These are phyloP conservation scores for Lagenaria siceraria DNA, from an alignment of 306 rosid species.

Conservation along the genomic window DNA sequence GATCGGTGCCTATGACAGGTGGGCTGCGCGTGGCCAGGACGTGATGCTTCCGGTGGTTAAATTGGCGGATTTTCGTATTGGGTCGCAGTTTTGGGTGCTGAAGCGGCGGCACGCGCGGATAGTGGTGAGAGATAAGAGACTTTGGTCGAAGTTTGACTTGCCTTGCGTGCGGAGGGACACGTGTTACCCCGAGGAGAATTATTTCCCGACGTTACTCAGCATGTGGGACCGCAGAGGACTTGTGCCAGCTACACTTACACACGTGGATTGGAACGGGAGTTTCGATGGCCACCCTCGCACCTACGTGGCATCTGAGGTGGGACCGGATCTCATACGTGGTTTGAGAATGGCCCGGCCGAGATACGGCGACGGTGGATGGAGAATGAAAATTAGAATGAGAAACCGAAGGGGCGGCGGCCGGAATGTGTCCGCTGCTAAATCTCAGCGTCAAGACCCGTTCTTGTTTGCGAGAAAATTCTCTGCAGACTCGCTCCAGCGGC, in stretches of 20 bases:
- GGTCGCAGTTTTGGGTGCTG: conserved; percentile 67
- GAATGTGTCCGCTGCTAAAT: not conserved
- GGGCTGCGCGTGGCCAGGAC: conserved; percentile 61
- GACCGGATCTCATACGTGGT: conserved; percentile 18
- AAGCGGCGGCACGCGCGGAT: conserved; percentile 62
- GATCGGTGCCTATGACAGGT: conserved; percentile 18
- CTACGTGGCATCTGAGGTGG: conserved; percentile 30
- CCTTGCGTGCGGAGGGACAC: conserved; percentile 33
- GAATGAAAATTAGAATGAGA: not conserved
- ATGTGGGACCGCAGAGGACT: conserved; percentile 39
- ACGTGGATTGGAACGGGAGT: conserved; percentile 48
- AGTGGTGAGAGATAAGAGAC: conserved; percentile 23
- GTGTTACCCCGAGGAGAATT: conserved; percentile 65
- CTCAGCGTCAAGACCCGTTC: conserved; percentile 29
- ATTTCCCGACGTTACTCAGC: conserved; percentile 60
- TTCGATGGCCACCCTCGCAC: conserved; percentile 51
- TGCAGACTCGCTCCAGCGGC: conserved; percentile 23
- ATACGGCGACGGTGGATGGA: conserved; percentile 32
- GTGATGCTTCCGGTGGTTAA: conserved; percentile 51
- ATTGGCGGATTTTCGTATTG: conserved; percentile 43
- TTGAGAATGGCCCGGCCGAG: conserved; percentile 29
- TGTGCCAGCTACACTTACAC: conserved; percentile 61
- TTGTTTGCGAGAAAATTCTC: conserved; percentile 57
- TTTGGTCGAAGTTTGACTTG: conserved; percentile 44
- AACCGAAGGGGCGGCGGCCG: conserved; percentile 6